Conservation (phyloP, 805 yeast genomes). For the Saturnispora silvae region DNA sequence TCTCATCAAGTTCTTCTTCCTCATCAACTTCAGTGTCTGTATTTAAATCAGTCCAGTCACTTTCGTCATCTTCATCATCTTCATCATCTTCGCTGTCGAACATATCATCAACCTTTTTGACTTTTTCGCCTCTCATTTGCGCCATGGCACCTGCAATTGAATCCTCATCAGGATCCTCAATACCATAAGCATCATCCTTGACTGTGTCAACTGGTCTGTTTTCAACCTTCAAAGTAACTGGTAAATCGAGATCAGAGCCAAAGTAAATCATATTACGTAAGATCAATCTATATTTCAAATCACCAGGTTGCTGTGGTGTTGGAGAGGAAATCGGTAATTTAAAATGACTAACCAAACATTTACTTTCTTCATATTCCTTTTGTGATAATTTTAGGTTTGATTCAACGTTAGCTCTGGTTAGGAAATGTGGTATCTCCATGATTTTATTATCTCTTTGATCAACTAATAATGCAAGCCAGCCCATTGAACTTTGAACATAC, state of each 20-base stretch:
- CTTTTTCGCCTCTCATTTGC: slow-evolving; percentile 51
- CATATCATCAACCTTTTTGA: slow-evolving; percentile 32
- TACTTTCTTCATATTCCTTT: slow-evolving; percentile 37
- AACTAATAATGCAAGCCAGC: slow-evolving; percentile 62
- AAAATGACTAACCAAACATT: slow-evolving; percentile 54
- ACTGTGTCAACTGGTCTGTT: slow-evolving; percentile 40
- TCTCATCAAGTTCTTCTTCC: neutral
- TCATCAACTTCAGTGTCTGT: slow-evolving; percentile 57
- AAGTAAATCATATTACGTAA: slow-evolving; percentile 69
- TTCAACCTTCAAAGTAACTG: slow-evolving; percentile 60
- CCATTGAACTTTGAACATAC: slow-evolving; percentile 25
- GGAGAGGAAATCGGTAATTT: slow-evolving; percentile 66
- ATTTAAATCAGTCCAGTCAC: slow-evolving; percentile 41
- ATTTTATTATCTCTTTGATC: slow-evolving; percentile 73
- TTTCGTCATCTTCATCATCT: slow-evolving; percentile 13
- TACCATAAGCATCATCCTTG: slow-evolving; percentile 38
- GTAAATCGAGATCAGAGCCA: slow-evolving; percentile 69
- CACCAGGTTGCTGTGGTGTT: slow-evolving; percentile 65
- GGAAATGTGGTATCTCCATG: slow-evolving; percentile 51
- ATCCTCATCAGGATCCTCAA: slow-evolving; percentile 67
- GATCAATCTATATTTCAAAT: slow-evolving; percentile 55
- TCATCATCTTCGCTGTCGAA: slow-evolving; percentile 21
- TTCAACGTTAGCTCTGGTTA: slow-evolving; percentile 41
- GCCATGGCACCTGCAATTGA: slow-evolving; percentile 69
- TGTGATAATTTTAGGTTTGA: slow-evolving; percentile 46